A percentile compares a stretch with the other conserved stretches of the same genome.
Conservation (phyloP, 2,329 filamentous ascomycete species). For the Fusarium coicis region DNA sequence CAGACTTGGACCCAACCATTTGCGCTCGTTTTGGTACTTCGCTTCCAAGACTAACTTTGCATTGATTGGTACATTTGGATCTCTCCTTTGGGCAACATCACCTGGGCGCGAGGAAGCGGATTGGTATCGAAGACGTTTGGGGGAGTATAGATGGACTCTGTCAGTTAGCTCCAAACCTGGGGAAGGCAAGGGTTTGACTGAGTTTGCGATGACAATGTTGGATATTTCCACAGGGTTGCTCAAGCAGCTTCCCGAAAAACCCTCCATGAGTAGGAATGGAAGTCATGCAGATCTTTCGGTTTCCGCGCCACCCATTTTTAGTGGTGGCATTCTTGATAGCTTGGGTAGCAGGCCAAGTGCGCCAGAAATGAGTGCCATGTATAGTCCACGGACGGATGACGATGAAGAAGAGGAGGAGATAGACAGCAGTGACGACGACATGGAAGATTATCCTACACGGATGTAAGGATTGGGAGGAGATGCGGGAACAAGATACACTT, state of each 20-base stretch:
- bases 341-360: slow-evolving; percentile 57
- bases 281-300: slow-evolving; percentile 61
- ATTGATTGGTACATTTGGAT: slow-evolving; percentile 92
- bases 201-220: slow-evolving; percentile 81
- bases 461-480: slow-evolving; percentile 14
- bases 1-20: slow-evolving; percentile 84
- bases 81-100: slow-evolving; percentile 87
- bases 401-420: slow-evolving; percentile 52
- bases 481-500: neutral
- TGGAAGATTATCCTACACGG: slow-evolving; percentile 58
- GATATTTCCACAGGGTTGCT: slow-evolving; percentile 77
- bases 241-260: slow-evolving; percentile 77
- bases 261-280: slow-evolving; percentile 67
- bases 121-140: slow-evolving; percentile 86
- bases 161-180: slow-evolving; percentile 83
- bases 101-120: slow-evolving; percentile 89
- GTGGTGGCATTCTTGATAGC: slow-evolving; percentile 51
- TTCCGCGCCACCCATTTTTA: slow-evolving; percentile 47
- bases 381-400: slow-evolving; percentile 62
- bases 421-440: slow-evolving; percentile 66
- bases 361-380: slow-evolving; percentile 60
- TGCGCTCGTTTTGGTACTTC: slow-evolving; percentile 94
- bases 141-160: slow-evolving; percentile 94
- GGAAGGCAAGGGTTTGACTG: slow-evolving; percentile 66
- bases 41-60: slow-evolving; percentile 92